Conservation (phyloP, 176 grass and related monocot genomes). For the bread wheat (Triticum aestivum) region DNA sequence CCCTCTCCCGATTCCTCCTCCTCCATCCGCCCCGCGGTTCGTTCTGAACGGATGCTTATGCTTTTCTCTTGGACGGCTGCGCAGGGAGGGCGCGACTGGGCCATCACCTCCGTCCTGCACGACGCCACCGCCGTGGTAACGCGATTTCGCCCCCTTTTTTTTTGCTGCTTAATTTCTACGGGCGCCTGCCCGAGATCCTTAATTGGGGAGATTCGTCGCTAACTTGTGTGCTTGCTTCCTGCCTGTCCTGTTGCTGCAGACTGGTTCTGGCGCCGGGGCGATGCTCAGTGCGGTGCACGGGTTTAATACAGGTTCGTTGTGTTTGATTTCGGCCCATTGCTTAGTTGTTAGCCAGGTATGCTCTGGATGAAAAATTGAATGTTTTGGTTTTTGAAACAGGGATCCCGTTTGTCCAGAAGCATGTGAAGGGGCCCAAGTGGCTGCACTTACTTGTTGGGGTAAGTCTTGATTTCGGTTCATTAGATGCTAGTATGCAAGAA, state of each 20-base stretch:
- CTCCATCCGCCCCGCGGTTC: background rate
- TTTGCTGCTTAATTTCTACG: background rate
- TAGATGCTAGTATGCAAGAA: background rate
- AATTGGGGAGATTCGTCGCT: background rate
- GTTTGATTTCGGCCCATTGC: background rate
- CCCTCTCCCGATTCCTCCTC: background rate
- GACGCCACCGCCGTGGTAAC: conserved; percentile 87
- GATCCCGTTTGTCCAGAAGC: conserved; percentile 88
- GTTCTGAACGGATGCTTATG: conserved; percentile 5
- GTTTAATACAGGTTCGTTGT: conserved; percentile 57
- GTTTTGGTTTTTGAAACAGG: conserved; percentile 41
- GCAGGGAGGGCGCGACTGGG: conserved; percentile 72
- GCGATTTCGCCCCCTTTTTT: background rate
- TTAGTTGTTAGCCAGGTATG: background rate
- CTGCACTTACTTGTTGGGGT: conserved; percentile 79
- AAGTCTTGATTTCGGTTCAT: conserved; percentile 10
- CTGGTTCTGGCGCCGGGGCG: conserved; percentile 71
- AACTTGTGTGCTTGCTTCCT: background rate
- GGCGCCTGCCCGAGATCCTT: background rate
- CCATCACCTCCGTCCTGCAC: conserved; percentile 78
- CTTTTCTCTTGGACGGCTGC: background rate
- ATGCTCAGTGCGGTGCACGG: conserved; percentile 91
- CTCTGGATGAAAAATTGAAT: background rate
- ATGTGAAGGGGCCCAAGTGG: conserved; percentile 87
- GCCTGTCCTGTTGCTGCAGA: conserved; percentile 42